Evolutionary conservation across 2,329 filamentous ascomycete species (phyloP).

Genomic region (Ceratocystis cubensis): DNA sequence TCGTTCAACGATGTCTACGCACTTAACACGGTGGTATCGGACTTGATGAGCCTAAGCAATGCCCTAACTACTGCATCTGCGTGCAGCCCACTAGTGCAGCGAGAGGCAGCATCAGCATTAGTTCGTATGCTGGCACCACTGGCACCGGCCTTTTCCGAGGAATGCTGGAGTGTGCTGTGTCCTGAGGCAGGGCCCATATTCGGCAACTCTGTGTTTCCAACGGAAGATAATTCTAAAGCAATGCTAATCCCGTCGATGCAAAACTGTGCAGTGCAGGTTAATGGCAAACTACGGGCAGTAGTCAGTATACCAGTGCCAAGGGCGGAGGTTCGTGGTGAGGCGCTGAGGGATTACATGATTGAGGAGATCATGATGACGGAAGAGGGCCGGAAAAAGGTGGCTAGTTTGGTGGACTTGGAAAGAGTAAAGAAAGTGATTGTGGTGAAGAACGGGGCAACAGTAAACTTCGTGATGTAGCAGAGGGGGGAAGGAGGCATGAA

Average conservation of each 20-base stretch:
- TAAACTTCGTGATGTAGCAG: conserved; percentile 56
- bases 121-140: conserved; percentile 67
- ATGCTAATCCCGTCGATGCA: conserved; percentile 31
- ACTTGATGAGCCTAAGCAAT: conserved; percentile 74
- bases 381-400: conserved; percentile 44
- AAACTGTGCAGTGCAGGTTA: conserved; percentile 59
- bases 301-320: conserved; percentile 47
- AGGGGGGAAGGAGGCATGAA: not conserved
- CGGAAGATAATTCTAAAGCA: conserved; percentile 34
- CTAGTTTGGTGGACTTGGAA: conserved; percentile 34
- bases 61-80: conserved; percentile 35
- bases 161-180: conserved; percentile 57
- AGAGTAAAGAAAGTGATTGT: conserved; percentile 53
- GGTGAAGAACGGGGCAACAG: conserved; percentile 51
- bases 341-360: conserved; percentile 48
- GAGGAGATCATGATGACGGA: conserved; percentile 47
- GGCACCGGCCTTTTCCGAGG: conserved; percentile 66
- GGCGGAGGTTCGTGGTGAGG: conserved; percentile 26
- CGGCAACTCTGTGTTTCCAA: conserved; percentile 44
- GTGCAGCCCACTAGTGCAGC: conserved; percentile 33
- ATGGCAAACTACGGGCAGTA: conserved; percentile 62
- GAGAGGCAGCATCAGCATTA: conserved; percentile 42
- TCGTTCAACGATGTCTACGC: conserved; percentile 61
- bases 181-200: conserved; percentile 32
- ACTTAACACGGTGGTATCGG: conserved; percentile 72